Base-by-base conservation (phyloP, 208 protist species). In the Trypanosoma grayi region DNA sequence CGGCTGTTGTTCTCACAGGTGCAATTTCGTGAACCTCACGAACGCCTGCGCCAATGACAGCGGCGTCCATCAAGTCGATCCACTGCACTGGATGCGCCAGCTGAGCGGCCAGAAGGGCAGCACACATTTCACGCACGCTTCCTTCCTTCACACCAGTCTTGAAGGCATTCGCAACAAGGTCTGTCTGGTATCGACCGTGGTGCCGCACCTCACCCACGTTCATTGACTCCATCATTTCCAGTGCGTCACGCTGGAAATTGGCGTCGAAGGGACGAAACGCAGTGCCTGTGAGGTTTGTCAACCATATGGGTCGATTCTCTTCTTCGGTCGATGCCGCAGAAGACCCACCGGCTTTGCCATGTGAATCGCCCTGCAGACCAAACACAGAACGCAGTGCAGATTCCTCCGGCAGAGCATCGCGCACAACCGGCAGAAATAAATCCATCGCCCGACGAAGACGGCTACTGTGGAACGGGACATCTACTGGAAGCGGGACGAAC, bases 401-500 rank as follows among this genome's bases (percentile, higher is more conserved):
- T 59, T 95, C 90, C 2, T 81, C 77, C 1, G 90, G 90, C 10
- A 96, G 56, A 6, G 86, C 85, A 22, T 73, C 66, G 18, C 58
- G 78, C 20, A 92, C 73, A 9, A 93, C 54, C 0, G 86, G 85
- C 4, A 92, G 59, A 65, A 96, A 92, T 16, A 72, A 33, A 63
- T 93, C 90, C 66, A 81, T 80, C 22, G 69, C 64, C 1, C 65
- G 52, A 11, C 86, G 76, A 20, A 96, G 65, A 10, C 40, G 51
- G 57, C 86, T 92, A 3, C 76, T 89, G 40, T 96, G 90, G 75
- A 94, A 96, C 8, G 90, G 90, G 11, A 92, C 55, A 66, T 84
- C 77, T 10, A 96, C 74, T 1, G 61, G 27, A n/a, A 96, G 66
- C 2, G 90, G 90, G 47, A 93, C 73, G 66, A 86, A 96, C 87